Percentiles rank a stretch among this genome's conserved stretches.
Evolutionary conservation across 495 filamentous ascomycete genomes (phyloP).

Genomic region (Penicillium taxi): DNA sequence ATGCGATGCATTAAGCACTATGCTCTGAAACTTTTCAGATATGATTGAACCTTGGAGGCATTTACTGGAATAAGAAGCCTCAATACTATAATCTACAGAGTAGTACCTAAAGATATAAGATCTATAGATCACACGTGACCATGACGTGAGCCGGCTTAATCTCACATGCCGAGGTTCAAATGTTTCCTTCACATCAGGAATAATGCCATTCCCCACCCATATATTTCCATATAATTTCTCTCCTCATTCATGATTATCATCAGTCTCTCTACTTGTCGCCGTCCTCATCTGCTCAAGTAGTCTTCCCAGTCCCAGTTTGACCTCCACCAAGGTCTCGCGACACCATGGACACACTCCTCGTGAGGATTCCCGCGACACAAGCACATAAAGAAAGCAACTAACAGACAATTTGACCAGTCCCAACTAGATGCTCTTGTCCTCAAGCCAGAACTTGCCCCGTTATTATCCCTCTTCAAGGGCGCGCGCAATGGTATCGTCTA

Average conservation of each 20-base stretch:
- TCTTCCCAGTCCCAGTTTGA: slow-evolving; percentile 12
- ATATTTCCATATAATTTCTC: slow-evolving; percentile 8
- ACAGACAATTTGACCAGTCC: slow-evolving; percentile 16
- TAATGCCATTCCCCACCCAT: slow-evolving; percentile 5
- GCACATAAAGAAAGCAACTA: slow-evolving; percentile 7
- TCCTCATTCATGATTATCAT: slow-evolving; percentile 3
- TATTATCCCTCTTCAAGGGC: slow-evolving; percentile 77
- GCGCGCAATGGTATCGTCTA: slow-evolving; percentile 96
- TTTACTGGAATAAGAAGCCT: too few species aligned
- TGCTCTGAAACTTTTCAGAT: too few species aligned
- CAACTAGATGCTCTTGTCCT: slow-evolving; percentile 62
- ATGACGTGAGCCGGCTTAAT: slow-evolving; percentile 32
- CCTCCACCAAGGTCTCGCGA: slow-evolving; percentile 29
- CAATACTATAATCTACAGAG: too few species aligned
- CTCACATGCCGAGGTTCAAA: slow-evolving; percentile 42
- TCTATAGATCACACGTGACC: too few species aligned
- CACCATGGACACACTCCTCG: slow-evolving; percentile 36
- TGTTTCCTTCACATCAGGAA: slow-evolving; percentile 21
- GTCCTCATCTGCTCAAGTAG: slow-evolving; percentile 10
- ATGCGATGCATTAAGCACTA: too few species aligned
- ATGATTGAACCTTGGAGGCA: background rate
- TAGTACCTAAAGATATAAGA: too few species aligned
- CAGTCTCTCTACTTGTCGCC: slow-evolving; percentile 3
- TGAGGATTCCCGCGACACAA: slow-evolving; percentile 14
- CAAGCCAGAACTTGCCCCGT: slow-evolving; percentile 72